Conservation (phyloP, 768 basidiomycete species). For the Suillus occidentalis region DNA sequence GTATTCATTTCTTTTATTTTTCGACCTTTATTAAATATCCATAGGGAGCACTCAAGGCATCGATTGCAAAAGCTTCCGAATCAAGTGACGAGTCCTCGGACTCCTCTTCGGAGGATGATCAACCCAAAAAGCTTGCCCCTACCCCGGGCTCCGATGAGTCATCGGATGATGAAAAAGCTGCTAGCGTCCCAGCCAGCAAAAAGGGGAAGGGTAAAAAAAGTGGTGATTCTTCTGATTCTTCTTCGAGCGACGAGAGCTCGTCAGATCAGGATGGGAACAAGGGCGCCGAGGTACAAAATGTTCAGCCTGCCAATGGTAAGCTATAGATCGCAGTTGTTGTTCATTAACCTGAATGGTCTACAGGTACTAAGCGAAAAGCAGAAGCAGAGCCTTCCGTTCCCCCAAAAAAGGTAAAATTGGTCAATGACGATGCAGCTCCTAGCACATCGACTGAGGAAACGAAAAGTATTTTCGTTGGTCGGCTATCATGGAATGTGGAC, state of each 20-base stretch:
- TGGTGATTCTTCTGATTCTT: constrained; percentile 6
- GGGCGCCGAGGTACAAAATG: constrained; percentile 63
- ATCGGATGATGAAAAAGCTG: constrained; percentile 17
- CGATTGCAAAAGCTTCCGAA: constrained; percentile 22
- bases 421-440: constrained; percentile 44
- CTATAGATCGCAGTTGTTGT: constrained; percentile 9
- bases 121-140: constrained; percentile 20
- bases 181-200: background rate
- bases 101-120: constrained; percentile 35
- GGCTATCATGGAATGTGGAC: constrained; percentile 95
- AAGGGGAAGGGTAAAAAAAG: constrained; percentile 5
- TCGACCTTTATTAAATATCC: background rate
- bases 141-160: constrained; percentile 14
- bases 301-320: constrained; percentile 41
- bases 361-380: constrained; percentile 77
- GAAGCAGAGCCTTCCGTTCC: constrained; percentile 57
- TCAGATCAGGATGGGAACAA: constrained; percentile 27
- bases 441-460: constrained; percentile 43
- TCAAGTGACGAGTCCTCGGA: constrained; percentile 30
- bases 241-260: constrained; percentile 32
- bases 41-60: constrained; percentile 20
- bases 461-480: constrained; percentile 86
- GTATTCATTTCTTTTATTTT: background rate
- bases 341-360: constrained; percentile 8
- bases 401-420: constrained; percentile 82